Conservation (phyloP, 2,329 filamentous ascomycete genomes). For the Arthrobotrys sinensis region DNA sequence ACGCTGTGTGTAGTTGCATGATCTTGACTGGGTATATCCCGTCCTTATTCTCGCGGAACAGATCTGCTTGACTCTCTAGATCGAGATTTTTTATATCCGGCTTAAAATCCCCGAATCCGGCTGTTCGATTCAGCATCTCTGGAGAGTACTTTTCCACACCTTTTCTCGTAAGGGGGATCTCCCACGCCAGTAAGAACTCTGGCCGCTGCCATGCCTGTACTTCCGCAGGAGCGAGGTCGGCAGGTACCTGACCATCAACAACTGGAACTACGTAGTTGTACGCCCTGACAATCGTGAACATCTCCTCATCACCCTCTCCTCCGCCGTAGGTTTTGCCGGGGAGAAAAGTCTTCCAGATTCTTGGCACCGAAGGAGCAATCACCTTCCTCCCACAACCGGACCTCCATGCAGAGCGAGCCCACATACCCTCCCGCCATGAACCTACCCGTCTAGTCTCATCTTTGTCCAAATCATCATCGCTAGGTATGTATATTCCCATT, state of each 20-base stretch:
- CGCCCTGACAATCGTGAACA: conserved; percentile 53
- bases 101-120: not conserved
- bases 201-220: conserved; percentile 38
- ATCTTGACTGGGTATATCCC: conserved; percentile 44
- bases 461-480: conserved; percentile 4
- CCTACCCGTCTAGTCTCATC: conserved; percentile 4
- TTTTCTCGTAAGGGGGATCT: conserved; percentile 44
- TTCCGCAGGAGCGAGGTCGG: not conserved
- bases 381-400: not conserved
- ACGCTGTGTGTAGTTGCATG: conserved; percentile 28
- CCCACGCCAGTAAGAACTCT: conserved; percentile 48
- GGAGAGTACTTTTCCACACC: conserved; percentile 30
- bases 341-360: conserved; percentile 53
- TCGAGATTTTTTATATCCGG: not conserved
- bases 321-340: conserved; percentile 39
- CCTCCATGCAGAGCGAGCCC: not conserved
- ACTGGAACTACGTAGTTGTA: conserved; percentile 34
- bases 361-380: conserved; percentile 34
- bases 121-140: conserved; percentile 22
- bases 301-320: conserved; percentile 34
- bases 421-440: conserved; percentile 6
- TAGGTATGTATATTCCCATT: conserved; percentile 34
- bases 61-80: not conserved
- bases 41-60: conserved; percentile 13
- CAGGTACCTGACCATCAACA: not conserved